A percentile compares a stretch with the other conserved stretches of the same genome.
These are phyloP conservation scores for Poa pratensis DNA, from an alignment of 176 grass and related monocot genomes.

Conservation along the genomic window DNA sequence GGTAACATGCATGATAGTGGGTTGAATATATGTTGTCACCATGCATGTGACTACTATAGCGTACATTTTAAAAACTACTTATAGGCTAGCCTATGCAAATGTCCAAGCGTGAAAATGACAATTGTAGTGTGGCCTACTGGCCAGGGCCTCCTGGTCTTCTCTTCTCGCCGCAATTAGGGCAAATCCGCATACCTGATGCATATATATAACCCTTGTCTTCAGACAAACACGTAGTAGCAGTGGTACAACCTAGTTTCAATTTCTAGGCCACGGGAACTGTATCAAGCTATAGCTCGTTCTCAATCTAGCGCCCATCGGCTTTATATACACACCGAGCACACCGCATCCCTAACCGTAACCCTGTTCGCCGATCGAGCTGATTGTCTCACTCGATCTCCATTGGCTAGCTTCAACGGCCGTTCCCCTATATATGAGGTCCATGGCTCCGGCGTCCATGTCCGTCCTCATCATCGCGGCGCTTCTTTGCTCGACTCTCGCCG, in stretches of 20 bases:
- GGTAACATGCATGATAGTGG: slow-evolving; percentile 7
- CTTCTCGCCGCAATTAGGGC: slow-evolving; percentile 26
- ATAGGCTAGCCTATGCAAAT: slow-evolving; percentile 4
- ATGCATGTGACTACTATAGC: background rate
- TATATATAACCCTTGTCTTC: slow-evolving; percentile 41
- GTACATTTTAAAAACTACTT: background rate
- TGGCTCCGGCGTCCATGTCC: background rate
- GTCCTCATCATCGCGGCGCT: background rate
- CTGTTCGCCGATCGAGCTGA: background rate
- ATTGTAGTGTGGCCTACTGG: slow-evolving; percentile 13
- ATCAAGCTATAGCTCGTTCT: background rate
- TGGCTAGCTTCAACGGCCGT: background rate
- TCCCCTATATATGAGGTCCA: slow-evolving; percentile 26
- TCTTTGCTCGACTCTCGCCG: background rate
- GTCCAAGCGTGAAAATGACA: slow-evolving; percentile 34
- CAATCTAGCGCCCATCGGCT: no score
- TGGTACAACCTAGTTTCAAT: background rate
- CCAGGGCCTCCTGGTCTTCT: background rate
- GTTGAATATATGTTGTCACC: background rate
- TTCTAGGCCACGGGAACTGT: background rate
- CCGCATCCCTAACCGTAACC: slow-evolving; percentile 10
- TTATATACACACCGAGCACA: slow-evolving; percentile 13
- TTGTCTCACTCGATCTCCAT: background rate
- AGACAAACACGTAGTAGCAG: slow-evolving; percentile 20
- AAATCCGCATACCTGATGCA: slow-evolving; percentile 9